A percentile compares a stretch with the other conserved stretches of the same genome.
Conservation (phyloP, 805 yeast species). For the Candida anglica region DNA sequence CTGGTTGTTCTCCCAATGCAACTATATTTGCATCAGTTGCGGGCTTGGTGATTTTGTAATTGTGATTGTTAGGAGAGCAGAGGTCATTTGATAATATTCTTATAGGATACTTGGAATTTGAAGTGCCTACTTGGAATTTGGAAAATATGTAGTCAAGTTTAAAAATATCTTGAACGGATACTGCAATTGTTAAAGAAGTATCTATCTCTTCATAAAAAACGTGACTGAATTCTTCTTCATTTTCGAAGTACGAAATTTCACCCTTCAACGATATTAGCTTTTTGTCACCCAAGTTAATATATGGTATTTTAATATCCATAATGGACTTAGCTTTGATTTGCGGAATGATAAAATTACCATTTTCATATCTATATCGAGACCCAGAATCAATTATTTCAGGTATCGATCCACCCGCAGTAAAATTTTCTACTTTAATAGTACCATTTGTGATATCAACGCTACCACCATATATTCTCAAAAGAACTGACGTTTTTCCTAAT, state of each 20-base stretch:
- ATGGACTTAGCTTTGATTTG: too few relatives aligned
- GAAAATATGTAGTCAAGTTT: conserved; percentile 53
- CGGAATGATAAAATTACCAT: too few relatives aligned
- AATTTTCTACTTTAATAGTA: too few relatives aligned
- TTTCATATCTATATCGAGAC: too few relatives aligned
- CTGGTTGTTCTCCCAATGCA: conserved; percentile 70
- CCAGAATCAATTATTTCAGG: too few relatives aligned
- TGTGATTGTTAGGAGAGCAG: conserved; percentile 17
- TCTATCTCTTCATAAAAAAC: conserved; percentile 38
- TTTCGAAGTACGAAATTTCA: conserved; percentile 15
- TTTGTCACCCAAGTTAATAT: conserved; percentile 23
- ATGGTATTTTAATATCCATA: conserved; percentile 26
- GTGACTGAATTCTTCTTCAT: conserved; percentile 16
- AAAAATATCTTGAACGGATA: conserved; percentile 78
- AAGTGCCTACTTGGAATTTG: conserved; percentile 65
- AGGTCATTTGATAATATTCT: conserved; percentile 45
- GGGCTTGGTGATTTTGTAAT: conserved; percentile 21
- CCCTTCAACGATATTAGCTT: conserved; percentile 20
- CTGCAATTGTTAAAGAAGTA: conserved; percentile 58
- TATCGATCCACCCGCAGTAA: too few relatives aligned
- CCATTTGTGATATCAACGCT: conserved; percentile 26
- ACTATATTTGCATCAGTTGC: conserved; percentile 24
- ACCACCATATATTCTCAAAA: conserved; percentile 24
- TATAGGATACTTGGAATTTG: conserved; percentile 48
- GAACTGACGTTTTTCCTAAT: conserved; percentile 23